Conservation (phyloP, 805 yeast genomes). For the Pichia sporocuriosa region DNA sequence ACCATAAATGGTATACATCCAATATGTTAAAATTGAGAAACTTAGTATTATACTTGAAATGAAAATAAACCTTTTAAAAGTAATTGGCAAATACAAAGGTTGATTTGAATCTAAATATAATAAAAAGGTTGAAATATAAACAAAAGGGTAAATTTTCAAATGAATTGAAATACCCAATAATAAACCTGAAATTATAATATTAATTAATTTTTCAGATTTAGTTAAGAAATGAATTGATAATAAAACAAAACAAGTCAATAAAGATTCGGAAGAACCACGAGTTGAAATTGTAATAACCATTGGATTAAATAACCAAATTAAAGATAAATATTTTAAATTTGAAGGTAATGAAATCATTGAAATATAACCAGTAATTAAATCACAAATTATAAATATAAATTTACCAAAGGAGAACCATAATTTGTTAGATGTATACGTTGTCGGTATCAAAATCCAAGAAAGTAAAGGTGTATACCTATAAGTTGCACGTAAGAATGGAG, state of each 20-base stretch:
- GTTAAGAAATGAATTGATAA: conserved; percentile 44
- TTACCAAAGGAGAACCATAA: conserved; percentile 68
- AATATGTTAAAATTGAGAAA: conserved; percentile 39
- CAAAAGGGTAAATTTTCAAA: conserved; percentile 86
- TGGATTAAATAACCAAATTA: conserved; percentile 84
- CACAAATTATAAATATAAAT: conserved; percentile 66
- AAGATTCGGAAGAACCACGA: conserved; percentile 88
- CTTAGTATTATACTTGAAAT: conserved; percentile 36
- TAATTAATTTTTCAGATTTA: conserved; percentile 10
- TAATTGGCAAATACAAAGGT: conserved; percentile 36
- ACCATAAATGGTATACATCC: conserved; percentile 71
- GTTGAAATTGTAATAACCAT: conserved; percentile 92
- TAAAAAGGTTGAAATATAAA: conserved; percentile 71
- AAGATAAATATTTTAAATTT: conserved; percentile 12
- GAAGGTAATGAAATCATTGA: conserved; percentile 29
- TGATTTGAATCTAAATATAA: conserved; percentile 27
- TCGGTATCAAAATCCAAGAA: conserved; percentile 78
- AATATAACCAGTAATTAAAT: conserved; percentile 71
- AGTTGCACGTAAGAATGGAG: conserved; percentile 83
- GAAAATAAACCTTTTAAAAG: conserved; percentile 36
- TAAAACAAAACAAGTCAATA: conserved; percentile 73
- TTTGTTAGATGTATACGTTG: conserved; percentile 27
- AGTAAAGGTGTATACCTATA: conserved; percentile 90
- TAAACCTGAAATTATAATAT: conserved; percentile 33
- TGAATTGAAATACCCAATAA: conserved; percentile 77